Conservation (phyloP, 805 yeast genomes). For the Candida vaughaniae region DNA sequence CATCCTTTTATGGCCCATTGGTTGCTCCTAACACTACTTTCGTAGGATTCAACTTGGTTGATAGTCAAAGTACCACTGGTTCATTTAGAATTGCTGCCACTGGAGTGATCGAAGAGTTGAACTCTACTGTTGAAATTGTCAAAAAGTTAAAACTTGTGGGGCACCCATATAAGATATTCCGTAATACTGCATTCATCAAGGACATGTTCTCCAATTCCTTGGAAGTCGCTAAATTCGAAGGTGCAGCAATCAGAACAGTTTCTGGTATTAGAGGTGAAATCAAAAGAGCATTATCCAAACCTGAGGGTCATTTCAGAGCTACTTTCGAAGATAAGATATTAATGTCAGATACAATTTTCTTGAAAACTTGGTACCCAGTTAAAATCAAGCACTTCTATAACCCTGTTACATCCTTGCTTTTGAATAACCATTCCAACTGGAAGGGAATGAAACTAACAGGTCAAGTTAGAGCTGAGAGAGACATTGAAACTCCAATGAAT, state of each 20-base stretch:
- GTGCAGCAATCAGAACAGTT: conserved; percentile 94
- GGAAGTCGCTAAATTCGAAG: conserved; percentile 97
- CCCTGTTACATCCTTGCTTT: conserved; percentile 88
- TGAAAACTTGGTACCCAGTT: conserved; percentile 97
- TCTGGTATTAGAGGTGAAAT: conserved; percentile 98
- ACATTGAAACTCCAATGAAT: conserved; percentile 59
- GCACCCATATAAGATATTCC: conserved; percentile 87
- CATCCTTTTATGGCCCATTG: conserved; percentile 94
- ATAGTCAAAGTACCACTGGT: conserved; percentile 79
- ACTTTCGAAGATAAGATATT: conserved; percentile 94
- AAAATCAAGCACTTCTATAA: conserved; percentile 87
- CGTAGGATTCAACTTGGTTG: conserved; percentile 89
- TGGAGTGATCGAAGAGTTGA: conserved; percentile 92
- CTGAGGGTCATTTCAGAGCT: conserved; percentile 95
- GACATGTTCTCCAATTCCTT: conserved; percentile 92
- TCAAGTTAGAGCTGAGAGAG: conserved; percentile 76
- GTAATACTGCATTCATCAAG: conserved; percentile 94
- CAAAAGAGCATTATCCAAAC: conserved; percentile 88
- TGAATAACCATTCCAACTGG: conserved; percentile 83
- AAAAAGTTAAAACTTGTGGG: conserved; percentile 95
- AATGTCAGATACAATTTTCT: conserved; percentile 83
- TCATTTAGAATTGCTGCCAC: conserved; percentile 95
- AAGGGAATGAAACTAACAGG: conserved; percentile 96
- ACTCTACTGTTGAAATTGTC: conserved; percentile 86
- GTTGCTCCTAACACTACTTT: conserved; percentile 98